Percentiles rank a stretch among this genome's conserved stretches.
phyloP scores from a whole-genome alignment of 768 basidiomycete genomes.

The Podaxis carcinomalis region DNA sequence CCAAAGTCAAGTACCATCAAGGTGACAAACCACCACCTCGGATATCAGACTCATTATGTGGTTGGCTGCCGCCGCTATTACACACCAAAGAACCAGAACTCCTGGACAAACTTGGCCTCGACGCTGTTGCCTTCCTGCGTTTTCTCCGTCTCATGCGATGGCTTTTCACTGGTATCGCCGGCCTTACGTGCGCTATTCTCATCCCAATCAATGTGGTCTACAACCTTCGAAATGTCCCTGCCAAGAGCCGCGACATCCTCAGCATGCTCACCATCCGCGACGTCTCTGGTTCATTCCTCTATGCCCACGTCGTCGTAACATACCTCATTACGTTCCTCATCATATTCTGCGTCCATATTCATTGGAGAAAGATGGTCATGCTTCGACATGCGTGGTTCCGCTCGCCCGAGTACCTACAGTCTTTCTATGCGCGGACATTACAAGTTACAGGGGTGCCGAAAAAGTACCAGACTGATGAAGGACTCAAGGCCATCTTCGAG shows the following conservation, averaged over 20 bases:
- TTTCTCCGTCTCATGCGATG: slow-evolving; percentile 83
- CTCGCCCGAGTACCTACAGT: slow-evolving; percentile 80
- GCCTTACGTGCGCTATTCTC: slow-evolving; percentile 66
- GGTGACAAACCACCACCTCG: slow-evolving; percentile 74
- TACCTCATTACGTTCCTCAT: slow-evolving; percentile 79
- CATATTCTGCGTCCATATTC: slow-evolving; percentile 63
- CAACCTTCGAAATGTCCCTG: slow-evolving; percentile 65
- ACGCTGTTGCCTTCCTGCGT: slow-evolving; percentile 89
- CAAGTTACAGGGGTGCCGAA: slow-evolving; percentile 77
- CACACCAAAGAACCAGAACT: slow-evolving; percentile 87
- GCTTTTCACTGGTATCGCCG: slow-evolving; percentile 61
- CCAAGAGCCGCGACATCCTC: slow-evolving; percentile 52
- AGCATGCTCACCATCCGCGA: slow-evolving; percentile 86
- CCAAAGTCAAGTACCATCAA: slow-evolving; percentile 88
- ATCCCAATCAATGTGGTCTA: slow-evolving; percentile 85
- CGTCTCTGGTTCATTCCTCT: slow-evolving; percentile 66
- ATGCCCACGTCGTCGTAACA: slow-evolving; percentile 78
- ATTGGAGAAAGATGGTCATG: slow-evolving; percentile 76
- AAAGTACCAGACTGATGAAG: slow-evolving; percentile 81
- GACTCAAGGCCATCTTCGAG: slow-evolving; percentile 73
- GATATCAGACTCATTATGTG: slow-evolving; percentile 77
- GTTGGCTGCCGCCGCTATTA: slow-evolving; percentile 87
- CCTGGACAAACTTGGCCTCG: slow-evolving; percentile 83
- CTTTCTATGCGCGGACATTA: slow-evolving; percentile 92
- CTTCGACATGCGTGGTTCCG: slow-evolving; percentile 88